These are phyloP conservation scores for Physcomitrellopsis africana DNA, from an alignment of 225 moss, liverwort and hornwort species.

Conservation along the genomic window DNA sequence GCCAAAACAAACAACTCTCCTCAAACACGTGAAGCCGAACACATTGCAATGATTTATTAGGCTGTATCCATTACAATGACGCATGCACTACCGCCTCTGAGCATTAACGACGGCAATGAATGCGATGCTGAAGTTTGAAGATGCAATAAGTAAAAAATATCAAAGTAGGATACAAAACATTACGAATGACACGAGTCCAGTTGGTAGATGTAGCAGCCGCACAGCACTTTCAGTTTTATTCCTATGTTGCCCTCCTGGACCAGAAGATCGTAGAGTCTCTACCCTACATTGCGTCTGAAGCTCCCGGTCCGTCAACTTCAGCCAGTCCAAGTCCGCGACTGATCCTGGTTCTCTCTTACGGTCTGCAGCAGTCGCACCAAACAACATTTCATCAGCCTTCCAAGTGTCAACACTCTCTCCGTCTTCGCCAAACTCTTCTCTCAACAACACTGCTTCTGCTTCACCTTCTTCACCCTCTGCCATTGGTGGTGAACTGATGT, in stretches of 20 bases:
- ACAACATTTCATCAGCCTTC: slow-evolving; percentile 26
- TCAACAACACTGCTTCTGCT: not conserved
- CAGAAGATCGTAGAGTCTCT: slow-evolving; percentile 86
- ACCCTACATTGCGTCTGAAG: slow-evolving; percentile 78
- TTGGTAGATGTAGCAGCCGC: slow-evolving; percentile 82
- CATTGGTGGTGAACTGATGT: slow-evolving; percentile 32
- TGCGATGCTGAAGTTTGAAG: not conserved
- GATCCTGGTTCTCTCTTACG: slow-evolving; percentile 23
- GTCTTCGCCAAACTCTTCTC: not conserved
- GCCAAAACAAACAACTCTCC: not conserved
- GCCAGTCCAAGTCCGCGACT: slow-evolving; percentile 36
- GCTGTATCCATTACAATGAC: not conserved
- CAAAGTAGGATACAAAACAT: not conserved
- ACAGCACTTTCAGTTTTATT: slow-evolving; percentile 97
- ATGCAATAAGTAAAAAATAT: not conserved
- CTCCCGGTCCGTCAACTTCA: slow-evolving; percentile 55
- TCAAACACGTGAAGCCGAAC: not conserved
- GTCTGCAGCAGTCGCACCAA: slow-evolving; percentile 9
- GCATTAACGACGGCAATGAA: slow-evolving; percentile 5
- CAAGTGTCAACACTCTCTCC: slow-evolving; percentile 20
- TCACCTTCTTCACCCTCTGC: slow-evolving; percentile 21
- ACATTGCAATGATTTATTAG: not conserved
- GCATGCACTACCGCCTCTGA: not conserved
- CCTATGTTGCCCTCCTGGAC: slow-evolving; percentile 93
- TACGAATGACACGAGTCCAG: slow-evolving; percentile 75